phyloP scores from a whole-genome alignment of 2,329 filamentous ascomycete species.

The Simplicillium aogashimaense region DNA sequence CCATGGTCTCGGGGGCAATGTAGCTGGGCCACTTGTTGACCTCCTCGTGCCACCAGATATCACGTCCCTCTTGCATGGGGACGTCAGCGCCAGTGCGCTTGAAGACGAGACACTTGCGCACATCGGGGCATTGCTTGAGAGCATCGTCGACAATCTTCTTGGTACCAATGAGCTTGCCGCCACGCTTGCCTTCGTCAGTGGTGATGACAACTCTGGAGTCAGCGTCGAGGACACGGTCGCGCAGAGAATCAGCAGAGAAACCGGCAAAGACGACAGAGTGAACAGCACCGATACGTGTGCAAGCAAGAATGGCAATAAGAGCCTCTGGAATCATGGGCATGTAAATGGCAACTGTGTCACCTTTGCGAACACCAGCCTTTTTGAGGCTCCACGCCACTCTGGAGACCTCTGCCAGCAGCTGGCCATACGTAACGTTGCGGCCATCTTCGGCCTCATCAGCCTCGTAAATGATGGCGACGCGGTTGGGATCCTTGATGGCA shows the following conservation, averaged over 20 bases:
- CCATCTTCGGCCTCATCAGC: constrained; percentile 84
- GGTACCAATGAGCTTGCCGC: constrained; percentile 92
- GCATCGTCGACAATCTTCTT: constrained; percentile 99
- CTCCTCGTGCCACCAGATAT: constrained; percentile 98
- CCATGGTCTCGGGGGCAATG: constrained; percentile 79
- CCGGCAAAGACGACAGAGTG: constrained; percentile 98
- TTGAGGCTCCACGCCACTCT: constrained; percentile 80
- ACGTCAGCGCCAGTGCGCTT: constrained; percentile 92
- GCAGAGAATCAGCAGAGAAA: constrained; percentile 91
- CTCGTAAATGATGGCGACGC: constrained; percentile 96
- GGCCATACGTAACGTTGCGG: constrained; percentile 82
- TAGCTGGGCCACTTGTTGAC: constrained; percentile 93
- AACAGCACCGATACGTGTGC: constrained; percentile 83
- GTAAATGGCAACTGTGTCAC: constrained; percentile 94
- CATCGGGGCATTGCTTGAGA: constrained; percentile 87
- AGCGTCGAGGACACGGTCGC: constrained; percentile 88
- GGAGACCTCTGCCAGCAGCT: constrained; percentile 88
- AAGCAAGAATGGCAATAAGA: constrained; percentile 81
- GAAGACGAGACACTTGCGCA: constrained; percentile 79
- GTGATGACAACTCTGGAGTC: constrained; percentile 92
- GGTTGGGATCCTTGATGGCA: constrained; percentile 88
- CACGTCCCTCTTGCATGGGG: constrained; percentile 79
- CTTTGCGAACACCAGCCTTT: constrained; percentile 93
- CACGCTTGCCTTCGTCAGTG: constrained; percentile 93
- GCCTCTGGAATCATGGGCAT: constrained; percentile 98